phyloP scores from a whole-genome alignment of 306 rosid genomes.

The Trifolium dubium region DNA sequence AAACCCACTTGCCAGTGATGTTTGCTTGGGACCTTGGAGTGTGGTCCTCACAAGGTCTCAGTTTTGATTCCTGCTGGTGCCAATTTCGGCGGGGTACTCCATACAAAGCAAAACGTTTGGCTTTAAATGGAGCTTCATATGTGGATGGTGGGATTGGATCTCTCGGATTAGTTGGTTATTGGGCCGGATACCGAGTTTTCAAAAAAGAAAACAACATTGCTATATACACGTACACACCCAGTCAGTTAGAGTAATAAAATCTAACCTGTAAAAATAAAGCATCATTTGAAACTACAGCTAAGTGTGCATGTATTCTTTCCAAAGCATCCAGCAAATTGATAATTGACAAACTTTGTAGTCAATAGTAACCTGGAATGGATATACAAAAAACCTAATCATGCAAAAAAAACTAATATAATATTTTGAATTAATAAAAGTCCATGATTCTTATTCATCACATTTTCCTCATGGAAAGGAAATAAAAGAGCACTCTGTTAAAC shows the following conservation, averaged over 20 bases:
- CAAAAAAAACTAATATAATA: background rate
- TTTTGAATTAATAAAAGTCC: background rate
- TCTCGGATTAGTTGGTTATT: no score
- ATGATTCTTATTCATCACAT: background rate
- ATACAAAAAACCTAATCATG: background rate
- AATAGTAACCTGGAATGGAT: background rate
- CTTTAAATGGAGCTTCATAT: no score
- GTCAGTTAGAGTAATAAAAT: slow-evolving; percentile 13
- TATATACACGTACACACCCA: background rate
- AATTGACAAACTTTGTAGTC: slow-evolving; percentile 56
- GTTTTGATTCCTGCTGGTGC: no score
- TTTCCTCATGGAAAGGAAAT: background rate
- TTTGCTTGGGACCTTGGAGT: no score
- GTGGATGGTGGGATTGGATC: no score
- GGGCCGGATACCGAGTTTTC: no score
- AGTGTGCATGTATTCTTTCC: slow-evolving; percentile 87
- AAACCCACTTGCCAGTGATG: background rate
- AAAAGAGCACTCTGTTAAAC: background rate
- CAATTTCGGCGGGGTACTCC: no score
- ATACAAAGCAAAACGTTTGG: no score
- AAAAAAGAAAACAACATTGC: background rate
- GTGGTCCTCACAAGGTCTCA: no score
- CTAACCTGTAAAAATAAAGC: slow-evolving; percentile 73
- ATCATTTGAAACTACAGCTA: slow-evolving; percentile 87
- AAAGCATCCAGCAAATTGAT: slow-evolving; percentile 68